These are phyloP conservation scores for Claviceps sp. DNA, from an alignment of 2,329 filamentous ascomycete genomes.

Conservation along the genomic window DNA sequence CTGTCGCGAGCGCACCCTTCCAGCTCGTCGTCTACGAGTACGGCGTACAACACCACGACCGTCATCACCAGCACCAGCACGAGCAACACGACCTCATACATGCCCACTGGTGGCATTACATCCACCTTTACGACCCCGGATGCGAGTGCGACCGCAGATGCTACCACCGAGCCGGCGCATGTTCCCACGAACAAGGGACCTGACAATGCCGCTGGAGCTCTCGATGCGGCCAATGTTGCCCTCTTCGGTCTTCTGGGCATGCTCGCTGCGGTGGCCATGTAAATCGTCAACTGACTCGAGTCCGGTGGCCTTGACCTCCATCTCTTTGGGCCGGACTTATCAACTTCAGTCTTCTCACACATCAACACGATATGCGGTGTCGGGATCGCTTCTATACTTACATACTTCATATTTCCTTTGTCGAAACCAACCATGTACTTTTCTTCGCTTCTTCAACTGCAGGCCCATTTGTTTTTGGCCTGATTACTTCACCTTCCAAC, in stretches of 20 bases:
- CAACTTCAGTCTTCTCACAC: too few relatives aligned
- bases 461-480: not conserved
- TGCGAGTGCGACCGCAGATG: constrained; percentile 8
- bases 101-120: constrained; percentile 13
- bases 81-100: constrained; percentile 14
- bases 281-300: constrained; percentile 13
- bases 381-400: too few relatives aligned
- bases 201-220: constrained; percentile 27
- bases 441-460: not conserved
- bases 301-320: not conserved
- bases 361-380: too few relatives aligned
- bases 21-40: constrained; percentile 10
- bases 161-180: constrained; percentile 9
- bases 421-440: not conserved
- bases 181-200: constrained; percentile 20
- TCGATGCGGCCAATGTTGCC: constrained; percentile 31
- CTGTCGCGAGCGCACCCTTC: constrained; percentile 33
- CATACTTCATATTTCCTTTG: not conserved
- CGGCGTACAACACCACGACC: not conserved
- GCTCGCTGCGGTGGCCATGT: constrained; percentile 37
- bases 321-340: not conserved
- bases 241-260: constrained; percentile 37
- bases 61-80: not conserved
- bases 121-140: constrained; percentile 11
- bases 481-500: not conserved